These are phyloP conservation scores for Mariannaea elegans DNA, from an alignment of 2,329 filamentous ascomycete genomes.

Conservation along the genomic window DNA sequence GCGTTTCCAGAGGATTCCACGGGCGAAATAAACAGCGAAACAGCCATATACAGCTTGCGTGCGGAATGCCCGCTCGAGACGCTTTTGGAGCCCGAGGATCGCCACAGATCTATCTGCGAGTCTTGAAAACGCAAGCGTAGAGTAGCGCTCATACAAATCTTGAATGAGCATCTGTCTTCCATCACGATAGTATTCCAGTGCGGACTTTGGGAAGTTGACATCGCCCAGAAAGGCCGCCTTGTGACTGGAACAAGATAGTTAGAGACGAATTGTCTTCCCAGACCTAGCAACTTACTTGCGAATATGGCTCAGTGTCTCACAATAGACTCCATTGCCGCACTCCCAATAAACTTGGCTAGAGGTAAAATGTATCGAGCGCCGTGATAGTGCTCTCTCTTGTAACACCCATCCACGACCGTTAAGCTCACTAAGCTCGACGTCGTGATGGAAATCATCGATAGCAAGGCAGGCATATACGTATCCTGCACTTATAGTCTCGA, in stretches of 20 bases:
- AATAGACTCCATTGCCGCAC: background rate
- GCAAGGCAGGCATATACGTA: background rate
- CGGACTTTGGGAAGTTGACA: background rate
- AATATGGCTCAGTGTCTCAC: background rate
- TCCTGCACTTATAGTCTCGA: background rate
- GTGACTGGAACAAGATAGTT: background rate
- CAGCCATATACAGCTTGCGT: background rate
- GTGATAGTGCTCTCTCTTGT: slow-evolving; percentile 1
- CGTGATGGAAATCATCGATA: background rate
- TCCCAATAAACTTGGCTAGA: slow-evolving; percentile 4
- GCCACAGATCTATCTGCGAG: background rate
- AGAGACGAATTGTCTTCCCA: background rate
- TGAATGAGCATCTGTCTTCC: slow-evolving; percentile 3
- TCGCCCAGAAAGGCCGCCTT: slow-evolving; percentile 1
- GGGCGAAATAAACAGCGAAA: background rate
- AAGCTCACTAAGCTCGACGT: background rate
- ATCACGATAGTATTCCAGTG: background rate
- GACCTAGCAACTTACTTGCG: background rate
- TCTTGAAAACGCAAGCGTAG: background rate
- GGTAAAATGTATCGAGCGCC: slow-evolving; percentile 1
- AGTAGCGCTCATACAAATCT: slow-evolving; percentile 3
- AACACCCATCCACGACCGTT: slow-evolving; percentile 2
- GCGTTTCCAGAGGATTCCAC: background rate
- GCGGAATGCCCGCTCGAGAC: background rate
- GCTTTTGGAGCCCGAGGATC: background rate